Evolutionary conservation across 495 filamentous ascomycete species (phyloP), one percentile per base, ranked within the genome.

Genomic region (Penicillium fimorum): DNA sequence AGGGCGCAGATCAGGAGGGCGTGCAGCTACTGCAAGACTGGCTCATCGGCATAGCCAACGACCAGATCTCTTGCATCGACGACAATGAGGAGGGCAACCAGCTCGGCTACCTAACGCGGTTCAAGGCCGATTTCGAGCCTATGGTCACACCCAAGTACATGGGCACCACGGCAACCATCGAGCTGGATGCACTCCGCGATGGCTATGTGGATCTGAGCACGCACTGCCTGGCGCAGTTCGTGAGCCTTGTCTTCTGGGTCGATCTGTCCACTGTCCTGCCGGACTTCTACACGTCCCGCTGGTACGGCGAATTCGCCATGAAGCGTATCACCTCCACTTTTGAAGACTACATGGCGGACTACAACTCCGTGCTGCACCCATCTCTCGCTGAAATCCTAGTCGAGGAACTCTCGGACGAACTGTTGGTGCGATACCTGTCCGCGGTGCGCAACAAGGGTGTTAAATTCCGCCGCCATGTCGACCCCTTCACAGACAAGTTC

Each of bases 51-150:
- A 88, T 95, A 48, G 94, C 94, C 56, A 99, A 97, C 72, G 94
- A 99, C 71, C 94, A 99, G 68, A 97, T 99, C 62, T 90, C 90
- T 51, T 96, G 91, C 72, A 97, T 97, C 66, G 92, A 96, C 67
- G 94, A 97, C 68, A 78, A 84, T 55, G 73, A 77, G 25, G 86
- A 89, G 47, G 84, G 84, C 32, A 83, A 80, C 43, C 84, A 86
- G 38, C 61, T 86, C 29, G 86, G 87, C 30, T 95, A 95, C 76
- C 79, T 97, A 41, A 84, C 87, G 10, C 82, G 84, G 59, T 97
- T 96, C 82, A 84, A 84, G 56, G 80, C 81, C 58, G 89, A 92
- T 59, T 84, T 94, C 66, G 85, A 85, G 60, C 74, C 86, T 2
- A 74, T 94, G 12, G 90, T 97, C 44, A 87, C 90, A 17, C 83